Percentiles rank a stretch among this genome's conserved stretches.
Conservation (phyloP, 2,329 filamentous ascomycete species). For the Penicillium sp. region DNA sequence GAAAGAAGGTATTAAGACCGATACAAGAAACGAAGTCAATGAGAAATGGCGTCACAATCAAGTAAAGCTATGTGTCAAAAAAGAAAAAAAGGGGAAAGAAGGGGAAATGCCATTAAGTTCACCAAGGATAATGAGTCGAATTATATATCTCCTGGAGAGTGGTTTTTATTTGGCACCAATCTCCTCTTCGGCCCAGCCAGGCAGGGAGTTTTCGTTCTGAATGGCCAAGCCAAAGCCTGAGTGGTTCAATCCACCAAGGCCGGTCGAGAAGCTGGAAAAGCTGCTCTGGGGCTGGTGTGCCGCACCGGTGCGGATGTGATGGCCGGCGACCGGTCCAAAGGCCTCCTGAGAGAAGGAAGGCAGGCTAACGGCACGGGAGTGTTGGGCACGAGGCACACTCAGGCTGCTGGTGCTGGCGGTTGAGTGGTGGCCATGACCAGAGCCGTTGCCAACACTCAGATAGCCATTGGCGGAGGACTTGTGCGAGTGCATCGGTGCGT, state of each 20-base stretch:
- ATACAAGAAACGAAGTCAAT: conserved; percentile 31
- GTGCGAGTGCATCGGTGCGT: conserved; percentile 46
- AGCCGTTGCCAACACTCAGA: conserved; percentile 45
- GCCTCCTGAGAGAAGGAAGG: conserved; percentile 64
- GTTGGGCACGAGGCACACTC: conserved; percentile 52
- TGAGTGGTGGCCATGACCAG: conserved; percentile 70
- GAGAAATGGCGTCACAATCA: conserved; percentile 12
- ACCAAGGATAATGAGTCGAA: conserved; percentile 18
- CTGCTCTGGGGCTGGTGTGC: conserved; percentile 46
- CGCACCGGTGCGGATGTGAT: conserved; percentile 34
- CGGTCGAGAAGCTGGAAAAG: conserved; percentile 56
- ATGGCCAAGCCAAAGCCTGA: conserved; percentile 57
- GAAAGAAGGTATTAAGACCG: conserved; percentile 26
- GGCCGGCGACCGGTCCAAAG: conserved; percentile 43
- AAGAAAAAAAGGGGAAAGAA: conserved; percentile 11
- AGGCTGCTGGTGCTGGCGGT: conserved; percentile 55
- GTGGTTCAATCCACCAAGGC: conserved; percentile 55
- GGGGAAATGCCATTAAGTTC: conserved; percentile 19
- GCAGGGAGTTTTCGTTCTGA: conserved; percentile 53
- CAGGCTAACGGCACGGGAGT: conserved; percentile 81
- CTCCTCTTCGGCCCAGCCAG: conserved; percentile 61
- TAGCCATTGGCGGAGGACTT: conserved; percentile 63
- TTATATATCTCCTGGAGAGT: conserved; percentile 11
- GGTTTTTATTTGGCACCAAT: conserved; percentile 50
- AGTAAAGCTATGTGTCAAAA: conserved; percentile 4